Conservation (phyloP, 306 rosid species). For the Betula pendula region DNA sequence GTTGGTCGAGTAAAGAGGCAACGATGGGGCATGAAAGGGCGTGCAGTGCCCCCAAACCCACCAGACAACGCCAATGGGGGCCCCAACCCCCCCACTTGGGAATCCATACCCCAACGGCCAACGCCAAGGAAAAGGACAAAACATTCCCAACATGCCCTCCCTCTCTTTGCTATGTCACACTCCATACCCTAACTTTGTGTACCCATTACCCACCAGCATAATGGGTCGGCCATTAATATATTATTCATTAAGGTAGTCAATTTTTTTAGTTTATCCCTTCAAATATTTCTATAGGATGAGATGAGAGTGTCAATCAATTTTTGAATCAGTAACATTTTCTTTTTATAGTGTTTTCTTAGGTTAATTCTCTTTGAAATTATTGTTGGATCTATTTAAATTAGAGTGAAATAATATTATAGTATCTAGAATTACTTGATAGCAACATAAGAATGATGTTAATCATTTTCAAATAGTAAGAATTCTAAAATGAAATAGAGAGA, state of each 20-base stretch:
- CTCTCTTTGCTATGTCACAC: conserved; percentile 38
- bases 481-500: too few relatives aligned
- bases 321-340: too few relatives aligned
- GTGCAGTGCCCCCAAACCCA: conserved; percentile 75
- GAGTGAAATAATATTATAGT: too few relatives aligned
- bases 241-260: conserved; percentile 24
- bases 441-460: conserved; percentile 42
- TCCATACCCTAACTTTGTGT: conserved; percentile 33
- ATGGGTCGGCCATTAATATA: conserved; percentile 47
- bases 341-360: conserved; percentile 27
- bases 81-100: conserved; percentile 65
- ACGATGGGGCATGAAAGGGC: conserved; percentile 76
- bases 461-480: too few relatives aligned
- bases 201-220: conserved; percentile 55
- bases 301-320: too few relatives aligned
- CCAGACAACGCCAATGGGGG: conserved; percentile 58
- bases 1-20: conserved; percentile 54
- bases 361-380: conserved; percentile 29
- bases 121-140: conserved; percentile 26
- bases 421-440: not conserved
- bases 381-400: too few relatives aligned
- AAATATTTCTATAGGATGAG: conserved; percentile 36
- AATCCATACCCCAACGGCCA: too few relatives aligned
- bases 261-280: conserved; percentile 16
- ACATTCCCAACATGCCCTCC: conserved; percentile 15